Evolutionary conservation across 495 filamentous ascomycete genomes (phyloP), one percentile per base, ranked within the genome.

Genomic region (Saxophila tyrrhenica): DNA sequence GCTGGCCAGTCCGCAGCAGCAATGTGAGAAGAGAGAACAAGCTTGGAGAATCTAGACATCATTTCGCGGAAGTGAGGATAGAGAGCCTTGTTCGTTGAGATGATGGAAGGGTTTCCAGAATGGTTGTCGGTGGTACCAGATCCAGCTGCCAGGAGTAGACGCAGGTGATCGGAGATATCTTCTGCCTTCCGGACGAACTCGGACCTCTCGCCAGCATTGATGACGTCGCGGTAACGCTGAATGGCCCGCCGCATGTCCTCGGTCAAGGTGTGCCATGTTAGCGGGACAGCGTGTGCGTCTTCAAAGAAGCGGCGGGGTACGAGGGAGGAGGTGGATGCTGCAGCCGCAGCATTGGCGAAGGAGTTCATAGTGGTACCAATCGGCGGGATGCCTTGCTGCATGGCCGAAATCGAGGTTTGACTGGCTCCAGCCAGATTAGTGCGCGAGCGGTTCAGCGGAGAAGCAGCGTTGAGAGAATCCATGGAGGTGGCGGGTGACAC

Each of bases 21-120:
- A 64, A 97, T 95, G 67, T 97, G 92, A n/a, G 92, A 96, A 20
- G 91, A 97, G 32, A 98, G 79, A 21, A 98, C 94, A 38, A 98
- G 75, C 68, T 97, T 98, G 38, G 94, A 97, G 70, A 97, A 97
- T 61, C 92, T 87, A 3, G 92, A 97, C 92, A 98, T 98, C 85
- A 95, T 96, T 65, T 96, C 94, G 48, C 94, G 80, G 69, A 96
- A 98, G 71, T 97, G 89, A 25, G 94, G 92, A 63, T 97, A 96
- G 42, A 98, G 74, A 1, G 87, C 83, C 69, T 95, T 95, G 69
- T 98, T 98, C 8, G 89, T 90, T 8, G 88, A 92, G 51, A 98
- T 98, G 65, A 97, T 96, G n/a, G 92, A 97, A 25, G 94, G 92
- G 58, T 95, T 92, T 43, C 94, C 94, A 11, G 92, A 98, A 66